Percentiles rank a stretch among this genome's conserved stretches.
These are phyloP conservation scores for Termitomyces heimii DNA, from an alignment of 768 basidiomycete species.

Conservation along the genomic window DNA sequence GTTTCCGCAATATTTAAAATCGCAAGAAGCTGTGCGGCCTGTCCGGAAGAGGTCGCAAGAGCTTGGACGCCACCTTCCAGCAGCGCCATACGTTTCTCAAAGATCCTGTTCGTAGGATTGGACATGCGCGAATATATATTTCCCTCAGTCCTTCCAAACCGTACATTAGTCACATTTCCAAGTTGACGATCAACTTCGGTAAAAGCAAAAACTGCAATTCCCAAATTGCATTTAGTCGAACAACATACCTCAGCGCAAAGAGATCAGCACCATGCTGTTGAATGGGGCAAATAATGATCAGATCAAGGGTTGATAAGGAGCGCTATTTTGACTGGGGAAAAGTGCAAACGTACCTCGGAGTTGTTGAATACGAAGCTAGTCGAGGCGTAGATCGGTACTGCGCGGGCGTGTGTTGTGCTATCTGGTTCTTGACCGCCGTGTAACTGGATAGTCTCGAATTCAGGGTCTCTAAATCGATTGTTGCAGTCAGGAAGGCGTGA, in stretches of 20 bases:
- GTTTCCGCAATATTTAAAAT: conserved; percentile 51
- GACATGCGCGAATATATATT: conserved; percentile 67
- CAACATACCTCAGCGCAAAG: conserved; percentile 50
- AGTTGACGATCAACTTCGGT: background rate
- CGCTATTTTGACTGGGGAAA: background rate
- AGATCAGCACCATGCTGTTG: conserved; percentile 67
- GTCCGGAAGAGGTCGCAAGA: conserved; percentile 68
- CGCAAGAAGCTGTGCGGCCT: conserved; percentile 73
- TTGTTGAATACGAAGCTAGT: conserved; percentile 74
- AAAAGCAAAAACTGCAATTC: background rate
- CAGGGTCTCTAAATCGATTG: conserved; percentile 40
- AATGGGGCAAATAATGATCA: background rate
- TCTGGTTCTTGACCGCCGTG: conserved; percentile 71
- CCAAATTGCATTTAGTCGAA: background rate
- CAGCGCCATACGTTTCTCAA: conserved; percentile 74
- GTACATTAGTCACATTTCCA: background rate
- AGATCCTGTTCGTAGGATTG: conserved; percentile 68
- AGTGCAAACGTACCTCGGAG: conserved; percentile 40
- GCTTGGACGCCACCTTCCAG: conserved; percentile 79
- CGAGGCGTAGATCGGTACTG: conserved; percentile 72
- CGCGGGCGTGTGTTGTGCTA: conserved; percentile 62
- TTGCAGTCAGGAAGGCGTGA: background rate
- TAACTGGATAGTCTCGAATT: conserved; percentile 77
- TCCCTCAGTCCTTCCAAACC: conserved; percentile 39
- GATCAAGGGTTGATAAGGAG: background rate